Evolutionary conservation across 148 eudicot species (phyloP), one percentile per base, ranked within the genome.

Genomic region (Oxyria digyna): DNA sequence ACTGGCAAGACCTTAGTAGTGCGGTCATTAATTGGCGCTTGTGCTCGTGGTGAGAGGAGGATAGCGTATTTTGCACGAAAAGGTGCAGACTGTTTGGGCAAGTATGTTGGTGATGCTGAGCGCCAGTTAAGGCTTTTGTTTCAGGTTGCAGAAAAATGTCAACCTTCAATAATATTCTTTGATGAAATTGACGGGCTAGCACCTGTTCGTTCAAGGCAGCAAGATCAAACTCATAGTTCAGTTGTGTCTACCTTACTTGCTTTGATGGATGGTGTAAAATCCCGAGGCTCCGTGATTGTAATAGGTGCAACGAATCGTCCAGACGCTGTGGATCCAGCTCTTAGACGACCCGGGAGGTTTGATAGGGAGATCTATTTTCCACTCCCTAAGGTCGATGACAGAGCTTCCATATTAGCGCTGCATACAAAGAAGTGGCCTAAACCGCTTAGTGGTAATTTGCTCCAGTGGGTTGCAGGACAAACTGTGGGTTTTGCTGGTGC

Each of bases 101-200:
- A 93, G 77, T 93, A 93, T 78, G 98, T 93, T n/a, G 98, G 98
- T 64, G 98, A 93, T 83, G 96, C 98, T 74, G 98, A 93, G 69
- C 96, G 98, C 67, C 98, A 93, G 83, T 83, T 93, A 40, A 84
- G 98, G 78, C 96, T 93, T 78, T 65, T 93, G 71, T 93, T 93
- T 74, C 98, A 93, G 72, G 98, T 89, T 79, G 98, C 98, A 9
- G 98, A 93, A 78, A 89, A 84, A 80, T 87, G 85, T 72, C 98
- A 93, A 76, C 98, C 98, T 21, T 93, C 98, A 8, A 82, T 93
- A 42, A 93, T 93, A 71, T 93, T 93, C 78, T 93, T 93, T 71
- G 98, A 93, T 77, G 98, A 93, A 80, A 93, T 93, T 69, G 98
- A 93, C 78, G 98, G 98, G 24, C 71, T 93, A 71, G 98, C 98